These are phyloP conservation scores for Scutellaria baicalensis DNA, from an alignment of 257 asterid species.

Conservation along the genomic window DNA sequence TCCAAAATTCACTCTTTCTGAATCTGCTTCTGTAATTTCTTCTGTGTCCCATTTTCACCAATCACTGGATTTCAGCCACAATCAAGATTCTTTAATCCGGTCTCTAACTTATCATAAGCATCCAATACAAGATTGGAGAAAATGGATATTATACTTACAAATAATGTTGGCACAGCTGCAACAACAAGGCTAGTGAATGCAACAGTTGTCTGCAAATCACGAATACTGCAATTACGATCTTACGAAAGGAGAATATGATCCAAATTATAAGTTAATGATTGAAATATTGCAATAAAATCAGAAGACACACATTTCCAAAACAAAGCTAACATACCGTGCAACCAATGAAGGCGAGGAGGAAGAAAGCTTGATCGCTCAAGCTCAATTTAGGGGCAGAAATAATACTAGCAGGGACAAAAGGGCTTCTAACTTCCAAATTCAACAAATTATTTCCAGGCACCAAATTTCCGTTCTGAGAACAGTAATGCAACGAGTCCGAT, in stretches of 20 bases:
- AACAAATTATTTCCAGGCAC: constrained; percentile 23
- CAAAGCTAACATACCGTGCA: constrained; percentile 46
- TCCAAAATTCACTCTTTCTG: background rate
- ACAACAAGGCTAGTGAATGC: constrained; percentile 63
- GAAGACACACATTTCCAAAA: background rate
- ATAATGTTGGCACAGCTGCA: constrained; percentile 77
- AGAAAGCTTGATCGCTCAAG: constrained; percentile 58
- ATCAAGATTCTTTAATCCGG: too few species aligned
- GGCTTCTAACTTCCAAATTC: constrained; percentile 44
- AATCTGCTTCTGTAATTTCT: background rate
- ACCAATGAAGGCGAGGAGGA: constrained; percentile 61
- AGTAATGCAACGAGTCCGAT: constrained; percentile 11
- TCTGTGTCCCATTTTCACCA: background rate
- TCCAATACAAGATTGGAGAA: background rate
- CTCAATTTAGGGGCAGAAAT: constrained; percentile 41
- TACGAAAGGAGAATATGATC: background rate
- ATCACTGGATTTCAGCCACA: background rate
- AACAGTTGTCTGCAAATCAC: constrained; percentile 48
- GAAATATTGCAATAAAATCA: background rate
- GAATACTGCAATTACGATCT: background rate
- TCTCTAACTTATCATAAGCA: too few species aligned
- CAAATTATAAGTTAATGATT: background rate
- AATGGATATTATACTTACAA: constrained; percentile 35
- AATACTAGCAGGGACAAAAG: constrained; percentile 28
- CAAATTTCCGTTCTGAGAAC: constrained; percentile 16